phyloP scores from a whole-genome alignment of 257 asterid genomes.

The Fraxinus pennsylvanica region DNA sequence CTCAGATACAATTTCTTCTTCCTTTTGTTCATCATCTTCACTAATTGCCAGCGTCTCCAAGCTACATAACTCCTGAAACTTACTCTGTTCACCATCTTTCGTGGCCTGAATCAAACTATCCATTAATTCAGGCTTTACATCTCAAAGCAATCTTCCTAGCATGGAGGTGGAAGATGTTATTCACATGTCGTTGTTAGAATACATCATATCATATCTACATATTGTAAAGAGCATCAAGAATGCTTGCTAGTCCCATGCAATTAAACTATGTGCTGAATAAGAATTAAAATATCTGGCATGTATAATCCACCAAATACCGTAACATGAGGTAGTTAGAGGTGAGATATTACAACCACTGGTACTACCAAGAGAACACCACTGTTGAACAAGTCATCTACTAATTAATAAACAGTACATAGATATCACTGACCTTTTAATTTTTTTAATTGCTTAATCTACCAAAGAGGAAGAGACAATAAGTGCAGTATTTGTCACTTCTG shows the following conservation, averaged over 20 bases:
- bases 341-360: not conserved
- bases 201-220: not conserved
- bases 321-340: not conserved
- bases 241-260: not conserved
- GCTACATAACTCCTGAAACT: conserved; percentile 54
- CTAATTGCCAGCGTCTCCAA: conserved; percentile 33
- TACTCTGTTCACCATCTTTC: conserved; percentile 61
- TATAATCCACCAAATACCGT: not conserved
- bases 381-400: not conserved
- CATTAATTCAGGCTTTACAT: conserved; percentile 27
- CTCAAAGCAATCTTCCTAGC: conserved; percentile 68
- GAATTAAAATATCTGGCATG: not conserved
- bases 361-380: not conserved
- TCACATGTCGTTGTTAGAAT: not conserved
- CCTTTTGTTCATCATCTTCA: conserved; percentile 40
- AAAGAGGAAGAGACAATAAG: not conserved
- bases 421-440: not conserved
- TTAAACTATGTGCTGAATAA: not conserved
- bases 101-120: not conserved
- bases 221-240: not conserved
- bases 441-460: not conserved
- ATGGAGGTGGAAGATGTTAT: conserved; percentile 18
- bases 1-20: conserved; percentile 45
- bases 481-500: not conserved
- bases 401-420: not conserved